Evolutionary conservation across 208 protist species (phyloP), one percentile per base, ranked within the genome.

Genomic region (Acanthamoeba castellanii): DNA sequence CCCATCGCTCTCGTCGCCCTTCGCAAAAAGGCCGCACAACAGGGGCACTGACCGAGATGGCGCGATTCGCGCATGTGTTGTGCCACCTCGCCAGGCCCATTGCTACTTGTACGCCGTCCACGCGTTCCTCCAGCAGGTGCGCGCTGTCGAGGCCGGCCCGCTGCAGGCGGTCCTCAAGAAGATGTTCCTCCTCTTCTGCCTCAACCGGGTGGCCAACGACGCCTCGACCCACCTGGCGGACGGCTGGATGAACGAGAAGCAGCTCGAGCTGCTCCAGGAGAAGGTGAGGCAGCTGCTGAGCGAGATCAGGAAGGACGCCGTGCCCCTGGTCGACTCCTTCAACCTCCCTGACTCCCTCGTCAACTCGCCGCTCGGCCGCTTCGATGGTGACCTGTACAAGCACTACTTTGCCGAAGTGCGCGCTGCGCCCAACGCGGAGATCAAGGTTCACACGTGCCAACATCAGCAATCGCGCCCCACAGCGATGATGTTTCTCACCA

Each of bases 271-370:
- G 47, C 42, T 87, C 14, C 20, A 87, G 27, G 8, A 87, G n/a
- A 94, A 72, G 70, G 42, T 93, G 64, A 78, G 90, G n/a, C 25
- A 78, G 13, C 92, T 95, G 45, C 68, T 85, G 47, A 20, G 34
- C 57, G 92, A 85, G 92, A 50, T 95, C 16, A 37, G 92, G 27
- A 42, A 61, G 37, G n/a, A 95, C 25, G 92, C 92, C 8, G 61
- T 95, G 59, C 92, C 92, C 20, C 59, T 95, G 18, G 52, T 76
- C 3, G 92, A 95, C 27, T 22, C 92, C 52, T 95, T 95, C 92
- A 76, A 89, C 55, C n/a, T 95, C 13, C 70, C 70, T 7, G 92
- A 95, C 59, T 70, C 22, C 55, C 37, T 95, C 22, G 30, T 95
- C 34, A 95, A 95, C 52, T 89, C 74, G 52, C 92, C 92, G 14